Percentiles rank a stretch among this genome's conserved stretches.
Conservation (phyloP, 331 rosid species). For the Quercus tomentella region DNA sequence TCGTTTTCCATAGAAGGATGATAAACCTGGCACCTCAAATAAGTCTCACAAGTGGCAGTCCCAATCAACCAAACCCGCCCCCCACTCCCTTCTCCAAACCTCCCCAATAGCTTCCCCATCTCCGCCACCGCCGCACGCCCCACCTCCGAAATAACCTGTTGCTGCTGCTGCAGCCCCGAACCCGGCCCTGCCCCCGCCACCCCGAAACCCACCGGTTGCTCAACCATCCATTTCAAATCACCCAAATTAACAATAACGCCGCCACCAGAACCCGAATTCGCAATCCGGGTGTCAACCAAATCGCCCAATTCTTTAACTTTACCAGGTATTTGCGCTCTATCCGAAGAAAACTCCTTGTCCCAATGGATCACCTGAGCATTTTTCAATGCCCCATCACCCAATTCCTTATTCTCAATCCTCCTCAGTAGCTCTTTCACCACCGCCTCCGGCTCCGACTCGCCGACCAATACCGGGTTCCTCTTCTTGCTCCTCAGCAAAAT, state of each 20-base stretch:
- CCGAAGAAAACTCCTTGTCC: constrained; percentile 67
- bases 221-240: constrained; percentile 91
- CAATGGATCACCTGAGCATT: constrained; percentile 55
- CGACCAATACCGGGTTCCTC: constrained; percentile 87
- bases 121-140: constrained; percentile 73
- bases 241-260: constrained; percentile 74
- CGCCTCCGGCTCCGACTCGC: constrained; percentile 78
- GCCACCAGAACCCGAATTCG: constrained; percentile 19
- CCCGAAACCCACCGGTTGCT: constrained; percentile 56
- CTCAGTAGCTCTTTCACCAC: constrained; percentile 60
- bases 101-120: constrained; percentile 61
- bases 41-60: constrained; percentile 98
- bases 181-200: constrained; percentile 28
- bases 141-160: constrained; percentile 55
- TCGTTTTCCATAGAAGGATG: constrained; percentile 95
- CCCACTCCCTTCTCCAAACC: constrained; percentile 47
- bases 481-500: constrained; percentile 55
- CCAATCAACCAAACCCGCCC: constrained; percentile 79
- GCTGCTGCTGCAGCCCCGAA: constrained; percentile 24
- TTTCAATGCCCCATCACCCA: constrained; percentile 44
- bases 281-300: constrained; percentile 53
- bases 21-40: constrained; percentile 96
- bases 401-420: constrained; percentile 67
- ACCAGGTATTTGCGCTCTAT: constrained; percentile 39
- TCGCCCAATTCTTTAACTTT: constrained; percentile 61